A percentile compares a stretch with the other conserved stretches of the same genome.
Evolutionary conservation across 2,329 filamentous ascomycete species (phyloP).

Genomic region (Aspergillus sp.): DNA sequence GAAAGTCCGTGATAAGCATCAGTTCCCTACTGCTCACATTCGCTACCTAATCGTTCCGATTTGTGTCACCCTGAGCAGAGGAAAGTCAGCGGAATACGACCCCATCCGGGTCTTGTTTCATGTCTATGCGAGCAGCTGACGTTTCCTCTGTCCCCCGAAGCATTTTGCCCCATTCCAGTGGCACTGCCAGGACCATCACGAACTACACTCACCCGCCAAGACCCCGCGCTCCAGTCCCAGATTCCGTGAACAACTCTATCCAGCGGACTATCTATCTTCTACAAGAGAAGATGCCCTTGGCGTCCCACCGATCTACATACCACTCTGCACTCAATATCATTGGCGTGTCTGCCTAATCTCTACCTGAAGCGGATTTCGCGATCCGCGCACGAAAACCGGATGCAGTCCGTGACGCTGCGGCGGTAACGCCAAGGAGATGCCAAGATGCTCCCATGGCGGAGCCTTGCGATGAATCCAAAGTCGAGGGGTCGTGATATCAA

Average conservation of each 20-base stretch:
- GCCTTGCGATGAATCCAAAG: constrained; percentile 13
- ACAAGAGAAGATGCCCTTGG: constrained; percentile 5
- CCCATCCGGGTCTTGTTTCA: too few relatives aligned
- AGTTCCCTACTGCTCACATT: too few relatives aligned
- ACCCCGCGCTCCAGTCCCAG: not conserved
- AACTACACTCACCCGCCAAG: not conserved
- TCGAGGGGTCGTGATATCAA: not conserved
- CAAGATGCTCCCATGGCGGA: constrained; percentile 7
- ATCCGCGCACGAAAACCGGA: constrained; percentile 1
- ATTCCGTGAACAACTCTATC: not conserved
- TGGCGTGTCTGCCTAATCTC: constrained; percentile 1
- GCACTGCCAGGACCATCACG: too few relatives aligned
- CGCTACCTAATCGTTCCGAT: too few relatives aligned
- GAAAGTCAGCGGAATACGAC: too few relatives aligned
- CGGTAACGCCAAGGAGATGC: constrained; percentile 7
- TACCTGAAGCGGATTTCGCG: not conserved
- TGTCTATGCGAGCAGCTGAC: too few relatives aligned
- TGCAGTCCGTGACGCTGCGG: constrained; percentile 5
- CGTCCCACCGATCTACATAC: constrained; percentile 9
- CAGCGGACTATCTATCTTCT: not conserved
- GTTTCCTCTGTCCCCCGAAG: too few relatives aligned
- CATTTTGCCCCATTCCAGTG: too few relatives aligned
- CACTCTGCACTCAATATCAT: constrained; percentile 1
- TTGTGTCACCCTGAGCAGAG: too few relatives aligned
- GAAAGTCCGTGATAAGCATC: too few relatives aligned